Percentiles rank a stretch among this genome's conserved stretches.
These are phyloP conservation scores for Golubevia pallescens DNA, from an alignment of 1,284 basidiomycete genomes.

Conservation along the genomic window DNA sequence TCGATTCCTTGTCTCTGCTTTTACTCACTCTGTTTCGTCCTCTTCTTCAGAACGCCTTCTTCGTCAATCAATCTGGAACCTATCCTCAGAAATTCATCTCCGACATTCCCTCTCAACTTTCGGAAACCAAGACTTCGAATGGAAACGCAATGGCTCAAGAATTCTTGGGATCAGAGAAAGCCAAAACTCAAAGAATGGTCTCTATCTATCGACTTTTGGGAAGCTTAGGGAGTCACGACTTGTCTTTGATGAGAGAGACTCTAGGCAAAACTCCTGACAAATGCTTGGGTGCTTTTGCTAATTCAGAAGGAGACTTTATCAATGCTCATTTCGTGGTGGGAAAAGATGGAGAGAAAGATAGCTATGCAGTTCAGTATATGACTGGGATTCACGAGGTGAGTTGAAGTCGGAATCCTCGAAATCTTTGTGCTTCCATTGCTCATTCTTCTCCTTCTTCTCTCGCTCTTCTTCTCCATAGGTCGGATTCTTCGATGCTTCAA, in stretches of 20 bases:
- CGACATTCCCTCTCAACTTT: slow-evolving; percentile 31
- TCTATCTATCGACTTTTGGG: slow-evolving; percentile 61
- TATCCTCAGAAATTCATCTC: slow-evolving; percentile 46
- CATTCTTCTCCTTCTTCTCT: too few relatives aligned
- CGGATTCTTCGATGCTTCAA: slow-evolving; percentile 66
- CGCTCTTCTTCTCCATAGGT: too few relatives aligned
- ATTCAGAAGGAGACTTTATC: slow-evolving; percentile 33
- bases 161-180: slow-evolving; percentile 23
- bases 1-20: not conserved
- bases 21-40: too few relatives aligned
- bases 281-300: slow-evolving; percentile 26
- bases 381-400: slow-evolving; percentile 55
- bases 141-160: slow-evolving; percentile 8
- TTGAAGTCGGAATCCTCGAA: too few relatives aligned
- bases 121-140: not conserved
- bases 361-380: slow-evolving; percentile 29
- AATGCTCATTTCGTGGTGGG: slow-evolving; percentile 27
- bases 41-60: slow-evolving; percentile 61
- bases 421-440: too few relatives aligned
- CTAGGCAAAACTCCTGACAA: slow-evolving; percentile 27
- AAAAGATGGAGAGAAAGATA: slow-evolving; percentile 10
- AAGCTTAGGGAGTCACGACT: slow-evolving; percentile 64
- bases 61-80: slow-evolving; percentile 63
- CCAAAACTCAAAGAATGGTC: slow-evolving; percentile 35
- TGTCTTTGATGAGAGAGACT: slow-evolving; percentile 66